phyloP scores from a whole-genome alignment of 2,329 filamentous ascomycete species.

The Westerdykella ornata region DNA sequence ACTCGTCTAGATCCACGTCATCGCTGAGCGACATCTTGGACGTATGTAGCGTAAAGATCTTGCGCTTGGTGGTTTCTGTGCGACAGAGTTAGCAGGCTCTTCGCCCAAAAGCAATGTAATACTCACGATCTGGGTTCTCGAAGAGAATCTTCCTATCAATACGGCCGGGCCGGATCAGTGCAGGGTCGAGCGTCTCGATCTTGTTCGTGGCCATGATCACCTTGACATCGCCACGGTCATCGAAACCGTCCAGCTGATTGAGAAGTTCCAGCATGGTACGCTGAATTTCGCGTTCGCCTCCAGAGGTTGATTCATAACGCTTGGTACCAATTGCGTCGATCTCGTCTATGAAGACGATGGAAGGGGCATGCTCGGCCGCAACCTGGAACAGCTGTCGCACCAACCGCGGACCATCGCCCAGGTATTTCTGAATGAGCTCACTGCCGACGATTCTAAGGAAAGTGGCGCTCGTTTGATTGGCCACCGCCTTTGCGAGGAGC shows the following conservation, averaged over 20 bases:
- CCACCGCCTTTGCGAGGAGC: constrained; percentile 89
- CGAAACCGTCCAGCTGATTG: constrained; percentile 97
- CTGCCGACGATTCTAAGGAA: constrained; percentile 96
- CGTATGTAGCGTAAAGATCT: constrained; percentile 97
- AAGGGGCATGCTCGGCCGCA: constrained; percentile 89
- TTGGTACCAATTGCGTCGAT: constrained; percentile 99
- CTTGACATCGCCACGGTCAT: constrained; percentile 97
- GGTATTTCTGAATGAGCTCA: constrained; percentile 97
- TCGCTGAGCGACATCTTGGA: constrained; percentile 96
- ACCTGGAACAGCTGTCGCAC: constrained; percentile 96
- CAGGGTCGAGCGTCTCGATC: constrained; percentile 94
- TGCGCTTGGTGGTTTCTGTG: constrained; percentile 84
- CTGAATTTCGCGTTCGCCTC: constrained; percentile 94
- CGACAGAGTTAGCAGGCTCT: constrained; percentile 48
- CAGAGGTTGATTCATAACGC: constrained; percentile 94
- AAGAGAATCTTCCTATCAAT: constrained; percentile 96
- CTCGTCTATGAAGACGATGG: constrained; percentile 98
- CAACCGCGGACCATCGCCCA: constrained; percentile 88
- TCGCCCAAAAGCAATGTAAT: background rate
- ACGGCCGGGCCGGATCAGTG: constrained; percentile 90
- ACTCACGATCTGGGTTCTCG: constrained; percentile 62
- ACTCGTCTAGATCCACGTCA: constrained; percentile 97
- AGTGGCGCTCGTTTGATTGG: constrained; percentile 97
- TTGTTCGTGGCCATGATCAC: constrained; percentile 99
- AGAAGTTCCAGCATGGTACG: constrained; percentile 97